phyloP scores from a whole-genome alignment of 257 asterid species.

The Solanum chiquidenum region DNA sequence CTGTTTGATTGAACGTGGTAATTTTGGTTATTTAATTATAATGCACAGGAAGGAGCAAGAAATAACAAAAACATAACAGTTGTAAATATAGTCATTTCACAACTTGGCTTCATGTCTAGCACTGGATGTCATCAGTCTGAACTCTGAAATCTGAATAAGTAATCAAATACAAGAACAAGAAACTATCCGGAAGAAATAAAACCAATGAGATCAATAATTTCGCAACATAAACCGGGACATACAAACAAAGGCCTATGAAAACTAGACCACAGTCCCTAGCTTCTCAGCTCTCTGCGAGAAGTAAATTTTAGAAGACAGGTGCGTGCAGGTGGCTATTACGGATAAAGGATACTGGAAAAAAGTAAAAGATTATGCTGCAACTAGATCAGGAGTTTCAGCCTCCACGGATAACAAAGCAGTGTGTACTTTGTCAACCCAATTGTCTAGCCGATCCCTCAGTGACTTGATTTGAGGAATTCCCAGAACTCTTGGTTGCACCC shows the following conservation, averaged over 20 bases:
- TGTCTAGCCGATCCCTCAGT: slow-evolving; percentile 67
- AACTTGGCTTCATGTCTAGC: neutral
- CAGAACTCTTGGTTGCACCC: slow-evolving; percentile 95
- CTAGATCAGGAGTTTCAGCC: slow-evolving; percentile 96
- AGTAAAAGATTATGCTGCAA: slow-evolving; percentile 44
- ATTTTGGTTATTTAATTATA: neutral
- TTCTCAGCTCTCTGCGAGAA: neutral
- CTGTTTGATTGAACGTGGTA: too few species aligned
- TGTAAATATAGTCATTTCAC: neutral
- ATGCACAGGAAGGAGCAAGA: neutral
- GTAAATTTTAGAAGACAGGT: neutral
- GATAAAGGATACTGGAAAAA: neutral
- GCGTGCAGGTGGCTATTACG: neutral
- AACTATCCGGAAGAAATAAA: neutral
- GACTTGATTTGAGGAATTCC: slow-evolving; percentile 85
- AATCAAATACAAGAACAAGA: neutral
- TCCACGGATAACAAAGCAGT: slow-evolving; percentile 81
- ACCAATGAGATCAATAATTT: neutral
- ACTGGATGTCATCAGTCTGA: neutral
- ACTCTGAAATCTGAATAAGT: neutral
- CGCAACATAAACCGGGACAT: neutral
- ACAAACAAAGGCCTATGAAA: neutral
- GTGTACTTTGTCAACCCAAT: slow-evolving; percentile 86
- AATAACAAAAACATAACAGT: neutral
- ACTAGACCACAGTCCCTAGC: neutral